A percentile compares a stretch with the other conserved stretches of the same genome.
phyloP scores from a whole-genome alignment of 129 eudicot genomes.

The Apium graveolens region DNA sequence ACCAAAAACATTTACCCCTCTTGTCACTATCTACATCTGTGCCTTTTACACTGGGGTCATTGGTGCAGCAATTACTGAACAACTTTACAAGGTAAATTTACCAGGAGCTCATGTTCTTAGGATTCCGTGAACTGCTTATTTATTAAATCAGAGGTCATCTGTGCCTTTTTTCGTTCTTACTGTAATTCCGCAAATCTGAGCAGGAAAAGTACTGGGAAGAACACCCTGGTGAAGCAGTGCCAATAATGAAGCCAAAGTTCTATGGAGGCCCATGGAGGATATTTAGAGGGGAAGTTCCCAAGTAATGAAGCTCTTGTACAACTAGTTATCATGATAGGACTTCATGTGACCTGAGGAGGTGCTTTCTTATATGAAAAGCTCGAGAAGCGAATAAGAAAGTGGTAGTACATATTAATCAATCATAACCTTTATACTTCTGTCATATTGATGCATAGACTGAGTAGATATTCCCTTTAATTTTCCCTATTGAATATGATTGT shows the following conservation, averaged over 20 bases:
- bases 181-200: not conserved
- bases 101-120: not conserved
- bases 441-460: not conserved
- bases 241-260: constrained; percentile 77
- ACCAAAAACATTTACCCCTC: constrained; percentile 82
- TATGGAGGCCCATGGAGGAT: constrained; percentile 92
- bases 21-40: constrained; percentile 55
- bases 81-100: constrained; percentile 61
- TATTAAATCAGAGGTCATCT: not conserved
- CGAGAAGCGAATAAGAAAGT: not conserved
- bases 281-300: constrained; percentile 57
- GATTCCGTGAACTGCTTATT: not conserved
- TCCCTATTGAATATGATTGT: not conserved
- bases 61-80: constrained; percentile 90
- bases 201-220: constrained; percentile 95
- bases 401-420: not conserved
- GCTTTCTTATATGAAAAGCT: not conserved
- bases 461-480: too few relatives aligned
- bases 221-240: constrained; percentile 81
- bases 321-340: not conserved
- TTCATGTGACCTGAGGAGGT: not conserved
- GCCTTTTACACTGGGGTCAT: constrained; percentile 85
- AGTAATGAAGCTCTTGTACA: constrained; percentile 17
- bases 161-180: not conserved
- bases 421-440: not conserved